phyloP scores from a whole-genome alignment of 148 eudicot genomes.

The Vaccinium macrocarpon region DNA sequence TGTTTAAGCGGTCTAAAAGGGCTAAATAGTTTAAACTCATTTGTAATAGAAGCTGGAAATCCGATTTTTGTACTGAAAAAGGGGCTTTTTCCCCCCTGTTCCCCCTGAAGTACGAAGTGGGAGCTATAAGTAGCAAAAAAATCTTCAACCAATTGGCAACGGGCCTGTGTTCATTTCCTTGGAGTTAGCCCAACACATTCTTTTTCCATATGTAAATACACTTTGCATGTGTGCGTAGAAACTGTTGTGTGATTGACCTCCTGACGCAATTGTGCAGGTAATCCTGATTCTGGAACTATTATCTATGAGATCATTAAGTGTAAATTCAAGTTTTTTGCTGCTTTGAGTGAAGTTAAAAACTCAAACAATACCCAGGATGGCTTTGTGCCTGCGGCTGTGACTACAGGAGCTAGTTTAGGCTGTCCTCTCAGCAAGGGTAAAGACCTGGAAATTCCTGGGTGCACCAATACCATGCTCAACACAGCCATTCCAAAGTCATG shows the following conservation, averaged over 20 bases:
- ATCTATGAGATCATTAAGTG: constrained; percentile 54
- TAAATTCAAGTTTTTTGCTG: constrained; percentile 38
- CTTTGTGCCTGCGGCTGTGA: not conserved
- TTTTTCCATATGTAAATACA: not conserved
- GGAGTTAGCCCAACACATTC: not conserved
- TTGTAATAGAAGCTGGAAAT: not conserved
- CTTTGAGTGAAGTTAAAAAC: constrained; percentile 21
- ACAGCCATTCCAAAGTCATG: constrained; percentile 13
- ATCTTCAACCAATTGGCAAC: not conserved
- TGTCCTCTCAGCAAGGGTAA: constrained; percentile 15
- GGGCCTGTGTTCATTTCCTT: not conserved
- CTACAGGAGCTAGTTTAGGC: constrained; percentile 9
- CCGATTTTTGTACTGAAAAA: not conserved
- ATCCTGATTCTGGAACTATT: constrained; percentile 27
- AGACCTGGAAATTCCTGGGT: constrained; percentile 17
- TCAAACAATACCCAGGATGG: constrained; percentile 10
- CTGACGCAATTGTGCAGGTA: constrained; percentile 31
- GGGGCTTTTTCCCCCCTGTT: not conserved
- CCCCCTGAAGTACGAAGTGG: not conserved
- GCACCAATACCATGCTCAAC: not conserved
- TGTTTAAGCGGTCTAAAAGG: not conserved
- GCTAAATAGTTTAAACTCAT: not conserved
- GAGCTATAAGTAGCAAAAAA: not conserved
- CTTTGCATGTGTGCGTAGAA: not conserved
- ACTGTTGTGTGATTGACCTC: not conserved